Conservation (phyloP, 441 rosid genomes). For the Pelargonium myrrhifolium region DNA sequence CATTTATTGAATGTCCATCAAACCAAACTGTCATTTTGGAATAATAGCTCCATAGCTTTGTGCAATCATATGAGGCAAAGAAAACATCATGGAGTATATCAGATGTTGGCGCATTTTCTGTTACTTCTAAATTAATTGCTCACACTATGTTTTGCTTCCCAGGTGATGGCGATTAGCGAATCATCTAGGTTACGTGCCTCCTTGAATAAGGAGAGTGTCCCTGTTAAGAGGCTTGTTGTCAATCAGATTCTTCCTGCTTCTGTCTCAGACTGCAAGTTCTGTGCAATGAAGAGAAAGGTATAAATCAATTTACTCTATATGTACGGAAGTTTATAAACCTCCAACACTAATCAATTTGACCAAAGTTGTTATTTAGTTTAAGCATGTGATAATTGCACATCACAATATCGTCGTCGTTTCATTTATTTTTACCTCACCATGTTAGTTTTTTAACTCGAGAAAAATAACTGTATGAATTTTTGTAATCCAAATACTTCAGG, state of each 20-base stretch:
- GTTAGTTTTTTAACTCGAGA: neutral
- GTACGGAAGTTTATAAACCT: slow-evolving; percentile 33
- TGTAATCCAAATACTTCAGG: slow-evolving; percentile 38
- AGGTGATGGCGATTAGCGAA: slow-evolving; percentile 74
- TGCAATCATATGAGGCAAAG: neutral
- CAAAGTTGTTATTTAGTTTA: neutral
- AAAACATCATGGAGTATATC: neutral
- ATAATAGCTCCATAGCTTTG: neutral
- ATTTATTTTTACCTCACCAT: neutral
- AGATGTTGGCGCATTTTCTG: neutral
- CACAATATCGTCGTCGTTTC: slow-evolving; percentile 11
- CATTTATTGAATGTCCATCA: neutral
- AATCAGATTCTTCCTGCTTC: slow-evolving; percentile 62
- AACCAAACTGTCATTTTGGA: neutral
- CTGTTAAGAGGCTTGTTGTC: slow-evolving; percentile 52
- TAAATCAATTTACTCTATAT: neutral
- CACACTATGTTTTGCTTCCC: neutral
- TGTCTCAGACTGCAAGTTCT: slow-evolving; percentile 60
- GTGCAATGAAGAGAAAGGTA: slow-evolving; percentile 60
- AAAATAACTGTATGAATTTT: neutral
- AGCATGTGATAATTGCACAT: neutral
- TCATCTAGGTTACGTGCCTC: slow-evolving; percentile 64
- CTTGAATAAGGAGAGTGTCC: slow-evolving; percentile 57
- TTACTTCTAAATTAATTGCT: neutral
- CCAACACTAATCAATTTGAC: slow-evolving; percentile 34